Evolutionary conservation across 495 filamentous ascomycete genomes (phyloP), one percentile per base, ranked within the genome.

Genomic region (Schizothecium vesticola): DNA sequence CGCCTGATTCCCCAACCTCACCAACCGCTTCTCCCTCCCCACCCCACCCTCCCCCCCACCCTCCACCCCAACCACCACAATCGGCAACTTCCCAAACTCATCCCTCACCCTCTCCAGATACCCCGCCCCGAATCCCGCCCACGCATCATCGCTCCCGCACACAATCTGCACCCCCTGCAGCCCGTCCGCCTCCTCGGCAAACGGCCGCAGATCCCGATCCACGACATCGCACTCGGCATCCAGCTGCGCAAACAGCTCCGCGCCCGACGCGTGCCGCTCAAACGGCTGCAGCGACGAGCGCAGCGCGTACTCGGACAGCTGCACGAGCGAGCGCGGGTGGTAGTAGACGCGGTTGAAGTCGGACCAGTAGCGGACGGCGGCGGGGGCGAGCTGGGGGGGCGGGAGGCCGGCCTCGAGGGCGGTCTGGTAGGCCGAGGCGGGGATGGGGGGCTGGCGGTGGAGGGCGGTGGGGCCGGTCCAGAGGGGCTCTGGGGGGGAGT

Each of bases 311-410:
- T 97, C 92, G 72, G 90, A 90, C n/a, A 97, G 79, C 74, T 94
- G 94, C 9, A 97, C 83, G 51, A 96, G 86, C 5, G 93, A 97
- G 55, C 88, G 88, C 3, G 95, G 95, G 75, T 99, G 94, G 76
- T 92, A 98, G 79, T 89, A 98, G 16, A 96, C 84, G 28, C 92
- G 87, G 70, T 91, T 93, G 79, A 91, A 98, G 78, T 99, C 95
- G 16, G 93, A 96, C 94, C 96, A 99, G 81, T 92, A 98, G 31
- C 92, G 89, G 22, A 98, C 90, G 3, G 88, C 85, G 31, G 86
- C 82, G 0, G 90, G 84, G 3, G 83, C 90, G 19, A 97, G 85
- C 21, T 80, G 80, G 1, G 87, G 80, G 1, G 91, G 88, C 3
- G 81, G 70, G 58, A 87, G 77, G 26, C 91, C 92, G 67, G 79